A percentile compares a stretch with the other conserved stretches of the same genome.
phyloP scores from a whole-genome alignment of 73 alveolate genomes.

The Paramecium primaurelia region DNA sequence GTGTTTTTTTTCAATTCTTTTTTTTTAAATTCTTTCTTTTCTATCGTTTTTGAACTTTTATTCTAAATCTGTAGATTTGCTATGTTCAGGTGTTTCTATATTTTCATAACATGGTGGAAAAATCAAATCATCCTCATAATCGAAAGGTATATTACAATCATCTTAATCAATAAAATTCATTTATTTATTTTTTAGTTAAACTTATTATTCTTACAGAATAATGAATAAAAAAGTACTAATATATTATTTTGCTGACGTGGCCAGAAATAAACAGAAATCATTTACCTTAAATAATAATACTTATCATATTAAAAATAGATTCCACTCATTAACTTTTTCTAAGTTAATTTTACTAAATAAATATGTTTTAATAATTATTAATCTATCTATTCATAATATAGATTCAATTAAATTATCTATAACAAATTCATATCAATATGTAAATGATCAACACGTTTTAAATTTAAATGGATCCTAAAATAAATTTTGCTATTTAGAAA shows the following conservation, averaged over 20 bases:
- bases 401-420: background rate
- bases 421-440: background rate
- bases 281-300: background rate
- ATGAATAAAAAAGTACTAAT: background rate
- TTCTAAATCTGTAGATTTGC: slow-evolving; percentile 1
- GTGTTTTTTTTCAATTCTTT: background rate
- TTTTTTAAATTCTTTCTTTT: background rate
- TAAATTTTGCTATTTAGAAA: background rate
- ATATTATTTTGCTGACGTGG: slow-evolving; percentile 20
- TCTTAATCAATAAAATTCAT: slow-evolving; percentile 23
- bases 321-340: background rate
- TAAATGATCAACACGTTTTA: background rate
- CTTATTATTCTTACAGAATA: background rate
- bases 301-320: background rate
- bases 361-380: background rate
- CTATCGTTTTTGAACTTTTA: slow-evolving; percentile 3
- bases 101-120: background rate
- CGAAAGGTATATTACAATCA: background rate
- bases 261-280: slow-evolving; percentile 17
- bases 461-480: background rate
- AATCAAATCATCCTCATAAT: background rate
- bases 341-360: background rate
- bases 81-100: background rate
- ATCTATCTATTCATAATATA: background rate
- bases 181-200: background rate